Evolutionary conservation across 495 filamentous ascomycete species (phyloP).

Genomic region (Aspergillus sclerotioniger): DNA sequence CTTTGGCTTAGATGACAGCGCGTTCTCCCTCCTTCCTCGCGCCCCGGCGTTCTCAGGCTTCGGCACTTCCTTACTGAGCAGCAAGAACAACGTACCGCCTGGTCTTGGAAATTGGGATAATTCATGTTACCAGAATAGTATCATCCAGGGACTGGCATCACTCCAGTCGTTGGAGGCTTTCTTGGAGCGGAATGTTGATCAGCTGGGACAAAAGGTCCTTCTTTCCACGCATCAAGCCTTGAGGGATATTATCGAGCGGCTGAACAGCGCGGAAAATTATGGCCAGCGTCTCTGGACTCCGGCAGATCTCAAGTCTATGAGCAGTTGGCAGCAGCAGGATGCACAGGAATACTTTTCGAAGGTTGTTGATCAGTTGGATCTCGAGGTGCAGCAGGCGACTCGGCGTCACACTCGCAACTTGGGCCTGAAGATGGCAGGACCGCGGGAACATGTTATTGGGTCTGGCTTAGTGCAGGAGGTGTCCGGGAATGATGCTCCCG

Average conservation of each 20-base stretch:
- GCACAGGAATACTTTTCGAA: slow-evolving; percentile 97
- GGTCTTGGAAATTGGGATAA: slow-evolving; percentile 91
- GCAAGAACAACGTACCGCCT: slow-evolving; percentile 51
- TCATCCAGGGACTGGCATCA: slow-evolving; percentile 82
- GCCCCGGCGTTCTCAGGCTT: slow-evolving; percentile 43
- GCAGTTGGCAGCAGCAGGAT: slow-evolving; percentile 94
- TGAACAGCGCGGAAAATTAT: slow-evolving; percentile 65
- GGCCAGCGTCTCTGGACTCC: slow-evolving; percentile 77
- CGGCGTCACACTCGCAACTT: slow-evolving; percentile 39
- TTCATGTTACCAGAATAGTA: slow-evolving; percentile 97
- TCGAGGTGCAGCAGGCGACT: slow-evolving; percentile 59
- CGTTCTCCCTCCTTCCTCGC: slow-evolving; percentile 50
- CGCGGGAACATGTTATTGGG: slow-evolving; percentile 39
- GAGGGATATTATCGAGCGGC: slow-evolving; percentile 57
- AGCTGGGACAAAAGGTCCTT: slow-evolving; percentile 31
- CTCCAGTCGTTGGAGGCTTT: slow-evolving; percentile 60
- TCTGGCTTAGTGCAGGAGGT: slow-evolving; percentile 10
- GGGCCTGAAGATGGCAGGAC: slow-evolving; percentile 44
- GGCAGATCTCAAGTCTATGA: slow-evolving; percentile 76
- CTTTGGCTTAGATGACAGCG: slow-evolving; percentile 59
- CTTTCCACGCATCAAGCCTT: slow-evolving; percentile 57
- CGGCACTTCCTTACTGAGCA: slow-evolving; percentile 39
- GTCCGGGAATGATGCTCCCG: slow-evolving; percentile 5
- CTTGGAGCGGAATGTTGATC: slow-evolving; percentile 46
- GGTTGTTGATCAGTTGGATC: slow-evolving; percentile 81